Base-by-base conservation (phyloP, 2,329 filamentous ascomycete genomes). In the Anthostomella pinea region DNA sequence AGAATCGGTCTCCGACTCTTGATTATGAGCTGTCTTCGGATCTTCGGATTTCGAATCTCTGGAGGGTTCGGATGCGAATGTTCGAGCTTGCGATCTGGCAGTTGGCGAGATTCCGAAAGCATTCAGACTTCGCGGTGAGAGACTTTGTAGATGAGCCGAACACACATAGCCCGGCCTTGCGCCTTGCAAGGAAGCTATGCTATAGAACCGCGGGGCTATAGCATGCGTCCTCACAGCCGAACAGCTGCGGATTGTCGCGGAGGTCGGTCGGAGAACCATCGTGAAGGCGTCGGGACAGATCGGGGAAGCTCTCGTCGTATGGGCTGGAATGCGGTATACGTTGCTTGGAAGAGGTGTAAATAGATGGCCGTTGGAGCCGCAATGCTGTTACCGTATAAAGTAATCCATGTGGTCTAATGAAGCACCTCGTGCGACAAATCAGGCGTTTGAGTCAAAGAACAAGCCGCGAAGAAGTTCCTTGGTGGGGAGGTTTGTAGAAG, bases 311-410 rank as follows among this genome's bases (percentile, higher is more conserved):
- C n/a, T n/a, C n/a, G n/a, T n/a, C n/a, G n/a, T n/a, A n/a, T n/a
- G n/a, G 24, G 8, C 10, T 30, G 19, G 38, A 29, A 30, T 10
- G 25, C 15, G 28, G 32, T 22, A 21, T 27, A 33, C 18, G 18
- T 33, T 26, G 35, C 30, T 34, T 20, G n/a, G 17, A 29, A 6
- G 13, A 16, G 21, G 16, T 17, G 31, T 30, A 18, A 38, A 38
- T 38, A 20, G 36, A 40, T 38, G 41, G 50, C 51, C 55, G 50
- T 52, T 43, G 43, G 51, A 43, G 56, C 53, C 45, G 55, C 48
- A 44, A 40, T 48, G 29, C 20, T 49, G 45, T 52, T 51, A 57
- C 39, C 43, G 50, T 31, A 32, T 31, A 35, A 38, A 41, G 30
- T 33, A 38, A 52, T 54, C 57, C 57, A 60, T 60, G 33, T 48